Evolutionary conservation across 208 protist genomes (phyloP).

Genomic region (Wallacemonas sp.): DNA sequence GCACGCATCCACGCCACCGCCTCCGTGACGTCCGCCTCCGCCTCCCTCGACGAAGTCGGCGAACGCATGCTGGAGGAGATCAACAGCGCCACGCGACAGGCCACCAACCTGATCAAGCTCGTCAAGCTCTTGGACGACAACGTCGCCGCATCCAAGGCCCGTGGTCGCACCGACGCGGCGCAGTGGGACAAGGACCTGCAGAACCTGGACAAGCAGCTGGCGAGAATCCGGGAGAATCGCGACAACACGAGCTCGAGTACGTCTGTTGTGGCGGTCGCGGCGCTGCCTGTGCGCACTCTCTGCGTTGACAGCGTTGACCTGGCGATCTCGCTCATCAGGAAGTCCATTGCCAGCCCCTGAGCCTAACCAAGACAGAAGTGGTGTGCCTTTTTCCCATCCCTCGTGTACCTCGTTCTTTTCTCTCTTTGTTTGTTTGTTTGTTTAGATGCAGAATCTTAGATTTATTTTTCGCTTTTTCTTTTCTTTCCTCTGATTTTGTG

Average conservation of each 20-base stretch:
- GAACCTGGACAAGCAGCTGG: background rate
- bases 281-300: conserved; percentile 2
- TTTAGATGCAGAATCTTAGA: too few relatives aligned
- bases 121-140: conserved; percentile 15
- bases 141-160: background rate
- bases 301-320: conserved; percentile 3
- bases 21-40: conserved; percentile 16
- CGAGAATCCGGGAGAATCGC: background rate
- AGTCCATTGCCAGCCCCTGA: background rate
- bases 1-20: conserved; percentile 3
- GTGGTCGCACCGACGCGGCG: background rate
- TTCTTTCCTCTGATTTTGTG: conserved; percentile 8
- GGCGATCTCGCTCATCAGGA: background rate
- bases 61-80: conserved; percentile 25
- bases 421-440: conserved; percentile 5
- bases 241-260: background rate
- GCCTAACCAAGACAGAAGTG: background rate
- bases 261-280: background rate
- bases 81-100: conserved; percentile 14
- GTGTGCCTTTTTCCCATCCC: background rate
- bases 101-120: conserved; percentile 16
- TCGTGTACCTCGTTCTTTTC: background rate
- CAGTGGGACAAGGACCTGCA: background rate
- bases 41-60: background rate
- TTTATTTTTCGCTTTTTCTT: background rate